Base-by-base conservation (phyloP, 306 rosid species). In the Quercus ilex region DNA sequence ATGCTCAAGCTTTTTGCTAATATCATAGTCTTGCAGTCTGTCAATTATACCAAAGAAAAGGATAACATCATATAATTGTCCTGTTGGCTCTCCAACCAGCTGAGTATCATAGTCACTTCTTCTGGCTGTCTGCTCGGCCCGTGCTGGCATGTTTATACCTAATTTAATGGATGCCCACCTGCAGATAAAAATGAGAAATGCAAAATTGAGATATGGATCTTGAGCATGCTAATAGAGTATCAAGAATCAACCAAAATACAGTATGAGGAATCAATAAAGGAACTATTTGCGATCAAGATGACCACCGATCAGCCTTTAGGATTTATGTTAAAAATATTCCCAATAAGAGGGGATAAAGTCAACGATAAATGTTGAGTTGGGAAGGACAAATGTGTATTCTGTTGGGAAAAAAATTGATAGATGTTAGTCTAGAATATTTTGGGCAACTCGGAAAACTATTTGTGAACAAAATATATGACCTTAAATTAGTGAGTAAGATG, bases 1-100 rank as follows among this genome's bases (percentile, higher is more conserved):
- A 85, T 95, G 99, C 85, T 95, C 99, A 20, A 95, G 93, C 90
- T 87, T 95, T 81, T 95, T 95, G 88, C 96, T 93, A 65, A 95
- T 93, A 59, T 95, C 98, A 77, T 95, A 95, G 85, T 90, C 98
- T 83, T 95, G 99, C 31, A 95, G 89, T 83, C 93, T 95, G 91
- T 95, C 99, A 64, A 95, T 95, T 76, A 95, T 93, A 58, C 97
- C 90, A 6, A 93, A 91, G 83, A 89, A 91, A 55, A 95, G 73
- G 68, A 89, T 82, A 56, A 93, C 87, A 28, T 95, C 99, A 70
- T 90, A 89, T 1, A 87, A 77, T 74, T 93, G 92, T 73, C 97
- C 98, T 3, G 94, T 91, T 69, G 92, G 91, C 62, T 95, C 93
- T 85, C 99, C 98, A 41, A 95, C 94, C 59, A 95, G 81, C 59